These are phyloP conservation scores for Colletotrichum truncatum DNA, from an alignment of 2,329 filamentous ascomycete species.

Conservation along the genomic window DNA sequence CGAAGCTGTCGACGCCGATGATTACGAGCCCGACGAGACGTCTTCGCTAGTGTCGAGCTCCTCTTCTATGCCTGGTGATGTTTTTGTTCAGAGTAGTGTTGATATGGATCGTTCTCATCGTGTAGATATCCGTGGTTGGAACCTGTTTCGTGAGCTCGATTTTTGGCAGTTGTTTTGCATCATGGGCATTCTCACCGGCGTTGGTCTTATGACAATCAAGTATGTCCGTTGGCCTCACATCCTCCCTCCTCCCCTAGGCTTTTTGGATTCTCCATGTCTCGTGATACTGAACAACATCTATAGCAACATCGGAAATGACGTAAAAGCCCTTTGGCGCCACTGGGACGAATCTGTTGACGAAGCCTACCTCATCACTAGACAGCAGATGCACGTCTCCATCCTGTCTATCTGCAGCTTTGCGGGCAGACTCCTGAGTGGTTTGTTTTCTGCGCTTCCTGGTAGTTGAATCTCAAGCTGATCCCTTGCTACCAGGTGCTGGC, in stretches of 20 bases:
- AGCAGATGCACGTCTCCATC: conserved; percentile 93
- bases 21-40: conserved; percentile 71
- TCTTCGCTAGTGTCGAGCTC: conserved; percentile 81
- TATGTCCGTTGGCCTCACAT: conserved; percentile 54
- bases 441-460: conserved; percentile 37
- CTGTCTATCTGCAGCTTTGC: conserved; percentile 89
- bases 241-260: too few species aligned
- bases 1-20: conserved; percentile 38
- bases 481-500: conserved; percentile 71
- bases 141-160: conserved; percentile 74
- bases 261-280: not conserved
- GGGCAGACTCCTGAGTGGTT: conserved; percentile 81
- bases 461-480: not conserved
- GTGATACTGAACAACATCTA: conserved; percentile 38
- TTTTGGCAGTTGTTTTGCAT: conserved; percentile 93
- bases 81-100: conserved; percentile 67
- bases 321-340: conserved; percentile 86
- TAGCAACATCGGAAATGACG: conserved; percentile 94
- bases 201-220: conserved; percentile 99
- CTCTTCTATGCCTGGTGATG: conserved; percentile 60
- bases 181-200: conserved; percentile 90
- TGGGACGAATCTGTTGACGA: conserved; percentile 79
- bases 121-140: conserved; percentile 89
- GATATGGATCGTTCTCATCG: conserved; percentile 79
- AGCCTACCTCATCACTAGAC: conserved; percentile 80